These are phyloP conservation scores for Globisporangium recalcitrans DNA, from an alignment of 352 stramenopile genomes.

Conservation along the genomic window DNA sequence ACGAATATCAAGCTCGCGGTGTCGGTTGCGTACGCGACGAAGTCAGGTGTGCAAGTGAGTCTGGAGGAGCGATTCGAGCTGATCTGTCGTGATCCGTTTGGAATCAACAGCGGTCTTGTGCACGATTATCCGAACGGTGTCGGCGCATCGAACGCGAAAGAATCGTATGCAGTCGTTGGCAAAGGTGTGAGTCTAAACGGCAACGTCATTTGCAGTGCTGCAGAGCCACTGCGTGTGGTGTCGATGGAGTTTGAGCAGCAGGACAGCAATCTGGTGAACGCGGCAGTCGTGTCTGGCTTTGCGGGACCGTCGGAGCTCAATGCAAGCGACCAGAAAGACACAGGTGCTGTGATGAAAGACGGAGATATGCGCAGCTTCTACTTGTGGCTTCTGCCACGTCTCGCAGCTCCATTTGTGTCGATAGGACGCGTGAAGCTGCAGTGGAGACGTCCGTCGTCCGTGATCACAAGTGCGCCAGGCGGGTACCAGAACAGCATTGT, in stretches of 20 bases:
- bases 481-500: slow-evolving; percentile 45
- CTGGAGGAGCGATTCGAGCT: slow-evolving; percentile 68
- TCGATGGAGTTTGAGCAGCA: slow-evolving; percentile 48
- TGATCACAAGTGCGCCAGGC: slow-evolving; percentile 29
- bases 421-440: slow-evolving; percentile 54
- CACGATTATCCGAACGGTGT: slow-evolving; percentile 60
- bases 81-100: slow-evolving; percentile 55
- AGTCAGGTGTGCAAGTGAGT: slow-evolving; percentile 52
- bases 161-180: slow-evolving; percentile 55
- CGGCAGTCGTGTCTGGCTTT: slow-evolving; percentile 44
- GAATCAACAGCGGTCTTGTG: slow-evolving; percentile 44
- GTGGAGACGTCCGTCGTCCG: slow-evolving; percentile 57
- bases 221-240: slow-evolving; percentile 47
- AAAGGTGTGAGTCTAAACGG: slow-evolving; percentile 60
- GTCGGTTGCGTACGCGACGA: slow-evolving; percentile 62
- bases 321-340: slow-evolving; percentile 9
- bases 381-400: slow-evolving; percentile 45
- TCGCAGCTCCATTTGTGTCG: slow-evolving; percentile 36
- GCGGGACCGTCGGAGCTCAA: slow-evolving; percentile 5
- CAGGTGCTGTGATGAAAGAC: slow-evolving; percentile 35
- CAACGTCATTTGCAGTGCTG: slow-evolving; percentile 41
- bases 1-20: slow-evolving; percentile 36
- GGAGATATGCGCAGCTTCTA: slow-evolving; percentile 62
- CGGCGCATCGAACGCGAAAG: slow-evolving; percentile 26
- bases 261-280: slow-evolving; percentile 28